Percentiles rank a stretch among this genome's conserved stretches.
These are phyloP conservation scores for Ustilago tritici DNA, from an alignment of 1,284 basidiomycete species.

Conservation along the genomic window DNA sequence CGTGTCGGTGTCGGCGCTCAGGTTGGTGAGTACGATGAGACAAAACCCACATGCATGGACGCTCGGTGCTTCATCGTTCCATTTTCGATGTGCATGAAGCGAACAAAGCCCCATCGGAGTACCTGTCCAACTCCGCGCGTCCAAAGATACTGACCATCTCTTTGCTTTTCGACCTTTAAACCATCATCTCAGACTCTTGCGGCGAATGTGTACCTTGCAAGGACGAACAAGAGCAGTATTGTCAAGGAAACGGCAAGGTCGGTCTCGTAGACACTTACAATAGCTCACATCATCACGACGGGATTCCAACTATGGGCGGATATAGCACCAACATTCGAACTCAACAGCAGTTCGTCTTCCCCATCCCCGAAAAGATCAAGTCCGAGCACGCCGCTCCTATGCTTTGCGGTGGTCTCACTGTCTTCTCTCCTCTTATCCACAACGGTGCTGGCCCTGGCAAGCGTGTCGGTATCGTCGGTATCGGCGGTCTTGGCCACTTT, in stretches of 20 bases:
- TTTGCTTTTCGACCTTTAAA: conserved; percentile 71
- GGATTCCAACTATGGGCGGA: conserved; percentile 74
- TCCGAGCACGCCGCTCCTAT: conserved; percentile 74
- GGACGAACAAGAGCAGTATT: conserved; percentile 64
- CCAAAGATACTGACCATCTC: conserved; percentile 22
- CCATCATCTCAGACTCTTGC: conserved; percentile 26
- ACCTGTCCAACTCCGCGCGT: neutral
- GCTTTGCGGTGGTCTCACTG: conserved; percentile 77
- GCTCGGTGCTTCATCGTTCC: neutral
- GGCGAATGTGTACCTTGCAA: conserved; percentile 74
- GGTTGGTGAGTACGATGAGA: conserved; percentile 63
- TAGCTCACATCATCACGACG: conserved; percentile 74
- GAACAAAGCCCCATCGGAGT: neutral
- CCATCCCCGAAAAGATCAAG: conserved; percentile 76
- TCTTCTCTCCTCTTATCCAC: conserved; percentile 77
- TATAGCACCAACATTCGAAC: conserved; percentile 78
- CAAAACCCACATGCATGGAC: neutral
- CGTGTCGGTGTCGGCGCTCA: conserved; percentile 78
- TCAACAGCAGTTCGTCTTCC: conserved; percentile 78
- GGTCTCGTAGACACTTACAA: conserved; percentile 71
- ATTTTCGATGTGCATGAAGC: neutral
- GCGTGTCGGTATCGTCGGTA: conserved; percentile 77
- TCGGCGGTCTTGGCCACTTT: conserved; percentile 68
- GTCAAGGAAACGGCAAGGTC: conserved; percentile 59
- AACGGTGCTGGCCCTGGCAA: conserved; percentile 77